Base-by-base conservation (phyloP, 805 yeast species). In the Yarrowia sp. region DNA sequence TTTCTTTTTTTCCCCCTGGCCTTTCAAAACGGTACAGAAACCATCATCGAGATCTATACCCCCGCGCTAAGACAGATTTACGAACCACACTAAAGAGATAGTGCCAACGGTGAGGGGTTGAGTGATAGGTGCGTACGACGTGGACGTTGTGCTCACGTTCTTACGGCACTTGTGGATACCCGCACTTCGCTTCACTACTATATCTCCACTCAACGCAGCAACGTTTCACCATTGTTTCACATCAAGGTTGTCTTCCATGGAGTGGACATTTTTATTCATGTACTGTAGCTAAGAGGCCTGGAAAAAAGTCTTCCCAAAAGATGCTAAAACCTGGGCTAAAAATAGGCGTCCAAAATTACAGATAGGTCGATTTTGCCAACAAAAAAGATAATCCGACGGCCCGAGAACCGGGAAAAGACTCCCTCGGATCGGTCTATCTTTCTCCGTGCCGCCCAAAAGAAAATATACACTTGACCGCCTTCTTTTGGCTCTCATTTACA, bases 181-280 rank as follows among this genome's bases (percentile, higher is more conserved):
- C 30, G 6, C 6, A 24, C 30, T 24, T 24, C 30, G 3, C 6
- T 24, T 24, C 30, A 7, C 30, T 24, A 24, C 30, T 24, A 24
- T 24, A 24, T 36, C 38, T 36, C 19, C 13, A 15, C 20, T 33
- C 10, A 9, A 50, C 56, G 44, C 36, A 53, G 60, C 60, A 53
- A 38, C 60, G 61, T 55, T 55, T 55, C 61, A 55, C 61, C 46
- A 24, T 15, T 55, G 61, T 55, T 55, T 55, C 61, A 55, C 20
- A 39, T 7, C 34, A 19, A n/a, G 19, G 39, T 33, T 34, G 40
- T 14, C 20, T 33, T 34, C 24, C 55, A 15, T 17, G 15, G 55
- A 36, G 40, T 50, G 56, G 24, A 19, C 38, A 34, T 50, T 36
- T 36, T 36, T 36, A 10, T 36, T 36, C 8, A 12, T 12, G 38